A percentile compares a stretch with the other conserved stretches of the same genome.
These are phyloP conservation scores for Dissophora ornata DNA, from an alignment of 192 early-diverging fungal species.

Conservation along the genomic window DNA sequence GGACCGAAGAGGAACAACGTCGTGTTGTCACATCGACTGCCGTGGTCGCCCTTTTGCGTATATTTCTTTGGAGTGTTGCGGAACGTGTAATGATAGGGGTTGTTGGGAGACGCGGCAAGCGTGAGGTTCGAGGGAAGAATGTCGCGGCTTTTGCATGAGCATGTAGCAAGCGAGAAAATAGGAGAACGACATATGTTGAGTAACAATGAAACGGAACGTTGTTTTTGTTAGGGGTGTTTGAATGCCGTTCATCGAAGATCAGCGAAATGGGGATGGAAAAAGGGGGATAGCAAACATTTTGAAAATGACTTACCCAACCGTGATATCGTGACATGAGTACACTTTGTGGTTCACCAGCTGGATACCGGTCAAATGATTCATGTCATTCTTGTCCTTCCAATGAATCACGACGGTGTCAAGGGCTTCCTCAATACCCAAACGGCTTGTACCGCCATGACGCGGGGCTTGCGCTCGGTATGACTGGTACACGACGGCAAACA, in stretches of 20 bases:
- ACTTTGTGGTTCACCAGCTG: constrained; percentile 41
- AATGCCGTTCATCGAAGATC: no score
- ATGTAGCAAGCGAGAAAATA: neutral
- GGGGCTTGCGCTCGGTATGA: constrained; percentile 17
- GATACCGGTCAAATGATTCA: constrained; percentile 34
- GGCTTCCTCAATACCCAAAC: constrained; percentile 12
- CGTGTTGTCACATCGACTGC: constrained; percentile 44
- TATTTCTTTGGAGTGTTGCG: constrained; percentile 39
- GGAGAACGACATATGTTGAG: neutral
- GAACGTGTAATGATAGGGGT: constrained; percentile 46
- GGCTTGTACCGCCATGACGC: constrained; percentile 1
- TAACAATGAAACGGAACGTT: neutral
- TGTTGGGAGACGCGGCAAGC: constrained; percentile 25
- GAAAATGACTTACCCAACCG: constrained; percentile 29
- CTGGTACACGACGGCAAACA: constrained; percentile 35
- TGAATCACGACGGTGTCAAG: constrained; percentile 41
- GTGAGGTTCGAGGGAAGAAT: constrained; percentile 32
- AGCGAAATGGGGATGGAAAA: no score
- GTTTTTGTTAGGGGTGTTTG: neutral
- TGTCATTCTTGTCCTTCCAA: constrained; percentile 24
- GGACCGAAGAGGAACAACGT: constrained; percentile 42
- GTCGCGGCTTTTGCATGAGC: neutral
- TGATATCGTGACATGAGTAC: constrained; percentile 47
- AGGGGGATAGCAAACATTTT: neutral
- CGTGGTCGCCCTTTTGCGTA: constrained; percentile 29